Evolutionary conservation across 2,329 filamentous ascomycete genomes (phyloP).

Genomic region (Cercospora citrullina): DNA sequence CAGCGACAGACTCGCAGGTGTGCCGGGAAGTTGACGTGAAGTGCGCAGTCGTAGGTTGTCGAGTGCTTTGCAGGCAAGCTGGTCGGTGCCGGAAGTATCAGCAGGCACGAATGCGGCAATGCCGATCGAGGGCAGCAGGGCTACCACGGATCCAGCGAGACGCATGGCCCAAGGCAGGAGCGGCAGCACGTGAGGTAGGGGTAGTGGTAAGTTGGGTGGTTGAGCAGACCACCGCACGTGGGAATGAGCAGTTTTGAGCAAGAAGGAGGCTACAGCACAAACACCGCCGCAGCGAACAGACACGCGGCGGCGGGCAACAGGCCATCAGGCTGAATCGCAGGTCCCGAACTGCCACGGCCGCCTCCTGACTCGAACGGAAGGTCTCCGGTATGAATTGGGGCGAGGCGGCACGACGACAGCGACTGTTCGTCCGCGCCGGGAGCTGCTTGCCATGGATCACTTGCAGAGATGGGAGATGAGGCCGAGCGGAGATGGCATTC

Average conservation of each 20-base stretch:
- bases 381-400: neutral
- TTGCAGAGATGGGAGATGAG: neutral
- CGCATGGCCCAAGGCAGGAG: constrained; percentile 14
- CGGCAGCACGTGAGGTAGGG: neutral
- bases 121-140: constrained; percentile 12
- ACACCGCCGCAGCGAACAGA: neutral
- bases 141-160: constrained; percentile 12
- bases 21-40: neutral
- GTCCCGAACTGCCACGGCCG: neutral
- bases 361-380: neutral
- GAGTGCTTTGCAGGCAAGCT: constrained; percentile 28
- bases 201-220: neutral
- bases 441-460: neutral
- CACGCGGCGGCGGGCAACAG: neutral
- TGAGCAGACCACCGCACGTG: constrained; percentile 7
- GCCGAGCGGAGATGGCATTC: neutral
- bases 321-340: neutral
- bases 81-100: constrained; percentile 31
- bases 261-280: neutral
- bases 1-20: neutral
- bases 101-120: constrained; percentile 29
- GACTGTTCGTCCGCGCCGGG: neutral
- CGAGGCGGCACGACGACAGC: neutral
- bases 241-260: neutral
- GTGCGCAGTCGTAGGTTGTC: constrained; percentile 30